Evolutionary conservation across 2,329 filamentous ascomycete species (phyloP), one percentile per base, ranked within the genome.

Genomic region (Aspergillus aculeatus): DNA sequence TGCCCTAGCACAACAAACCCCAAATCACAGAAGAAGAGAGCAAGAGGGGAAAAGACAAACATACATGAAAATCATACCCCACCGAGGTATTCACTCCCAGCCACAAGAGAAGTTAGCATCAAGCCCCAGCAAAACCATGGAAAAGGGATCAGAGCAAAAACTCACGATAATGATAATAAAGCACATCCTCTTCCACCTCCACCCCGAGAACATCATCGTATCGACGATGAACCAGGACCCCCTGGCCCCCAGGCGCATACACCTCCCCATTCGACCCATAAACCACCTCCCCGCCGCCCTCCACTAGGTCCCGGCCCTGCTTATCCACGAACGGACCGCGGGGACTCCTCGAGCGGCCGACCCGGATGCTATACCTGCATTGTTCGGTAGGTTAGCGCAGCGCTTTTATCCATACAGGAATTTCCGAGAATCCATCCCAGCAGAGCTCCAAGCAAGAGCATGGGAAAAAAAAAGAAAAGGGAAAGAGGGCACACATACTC

Each of bases 161-260:
- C 71, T 61, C 58, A 75, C 73, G 61, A 47, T 74, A 75, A 49
- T 75, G 73, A 54, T 75, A 75, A 57, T 73, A 75, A 4, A 75
- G 67, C 23, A 72, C 62, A 51, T 75, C 73, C 3, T 59, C 38
- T 5, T 44, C 38, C n/a, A 16, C 38, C 7, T 16, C 65, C 6
- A 64, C 61, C 9, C 62, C 65, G 26, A 9, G 5, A 29, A 29
- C 26, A 60, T 87, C 85, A 14, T 26, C n/a, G 1, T 29, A 10
- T 7, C 26, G 26, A 29, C 26, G 26, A 29, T 35, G 32, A 12
- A 77, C 75, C 62, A 83, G 82, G 1, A 89, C 80, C 19, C 83
- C 84, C 68, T 89, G 86, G 1, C 86, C 86, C 50, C 87, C 88
- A 9, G 87, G 87, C 16, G 84, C 87, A 66, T 89, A 90, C 0